phyloP scores from a whole-genome alignment of 257 asterid species.

The Apocynum venetum region DNA sequence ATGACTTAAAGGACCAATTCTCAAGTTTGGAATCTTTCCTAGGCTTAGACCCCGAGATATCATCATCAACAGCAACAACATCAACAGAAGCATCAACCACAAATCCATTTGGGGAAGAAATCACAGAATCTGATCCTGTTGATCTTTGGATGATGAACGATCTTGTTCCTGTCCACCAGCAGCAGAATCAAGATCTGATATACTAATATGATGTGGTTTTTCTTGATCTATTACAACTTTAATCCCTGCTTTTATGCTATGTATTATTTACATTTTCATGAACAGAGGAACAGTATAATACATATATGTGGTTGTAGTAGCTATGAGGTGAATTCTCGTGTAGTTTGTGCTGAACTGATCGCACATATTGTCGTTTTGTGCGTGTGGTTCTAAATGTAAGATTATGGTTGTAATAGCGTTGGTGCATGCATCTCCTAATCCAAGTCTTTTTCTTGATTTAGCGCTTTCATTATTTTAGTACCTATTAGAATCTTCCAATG shows the following conservation, averaged over 20 bases:
- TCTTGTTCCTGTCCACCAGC: slow-evolving; percentile 29
- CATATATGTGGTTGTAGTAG: background rate
- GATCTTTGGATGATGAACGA: slow-evolving; percentile 58
- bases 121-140: slow-evolving; percentile 33
- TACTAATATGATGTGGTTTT: slow-evolving; percentile 22
- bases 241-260: background rate
- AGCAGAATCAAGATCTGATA: slow-evolving; percentile 22
- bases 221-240: background rate
- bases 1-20: slow-evolving; percentile 42
- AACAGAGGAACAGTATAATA: background rate
- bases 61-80: background rate
- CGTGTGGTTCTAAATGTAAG: slow-evolving; percentile 7
- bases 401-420: background rate
- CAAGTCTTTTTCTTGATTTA: background rate
- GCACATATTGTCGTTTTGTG: background rate
- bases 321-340: background rate
- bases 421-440: slow-evolving; percentile 12
- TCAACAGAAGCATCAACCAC: background rate
- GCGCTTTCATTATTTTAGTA: background rate
- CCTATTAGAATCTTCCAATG: background rate
- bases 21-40: slow-evolving; percentile 61
- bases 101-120: slow-evolving; percentile 20
- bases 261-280: background rate
- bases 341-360: background rate
- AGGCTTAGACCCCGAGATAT: slow-evolving; percentile 39